Evolutionary conservation across 176 grass and related monocot species (phyloP).

Genomic region (Triticum monococcum): DNA sequence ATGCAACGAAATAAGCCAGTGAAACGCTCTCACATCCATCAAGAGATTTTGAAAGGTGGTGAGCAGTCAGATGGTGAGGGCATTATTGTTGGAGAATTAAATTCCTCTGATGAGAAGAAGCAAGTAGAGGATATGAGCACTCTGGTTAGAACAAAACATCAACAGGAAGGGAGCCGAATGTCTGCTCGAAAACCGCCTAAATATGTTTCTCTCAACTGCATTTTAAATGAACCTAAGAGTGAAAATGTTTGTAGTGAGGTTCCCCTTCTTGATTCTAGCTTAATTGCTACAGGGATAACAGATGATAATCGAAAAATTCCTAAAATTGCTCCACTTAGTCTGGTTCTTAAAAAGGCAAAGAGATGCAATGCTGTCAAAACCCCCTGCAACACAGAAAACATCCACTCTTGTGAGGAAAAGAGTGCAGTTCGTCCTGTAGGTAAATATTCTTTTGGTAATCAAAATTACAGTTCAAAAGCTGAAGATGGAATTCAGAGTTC

Average conservation of each 20-base stretch:
- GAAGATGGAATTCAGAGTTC: slow-evolving; percentile 31
- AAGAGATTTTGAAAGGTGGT: slow-evolving; percentile 30
- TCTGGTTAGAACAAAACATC: slow-evolving; percentile 15
- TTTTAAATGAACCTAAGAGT: slow-evolving; percentile 56
- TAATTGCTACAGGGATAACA: slow-evolving; percentile 64
- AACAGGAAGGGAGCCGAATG: slow-evolving; percentile 32
- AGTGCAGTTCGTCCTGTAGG: slow-evolving; percentile 23
- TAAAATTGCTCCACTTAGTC: slow-evolving; percentile 82
- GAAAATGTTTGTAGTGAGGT: slow-evolving; percentile 37
- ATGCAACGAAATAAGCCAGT: slow-evolving; percentile 44
- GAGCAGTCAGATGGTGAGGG: slow-evolving; percentile 29
- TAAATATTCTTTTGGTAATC: slow-evolving; percentile 14
- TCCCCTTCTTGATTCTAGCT: slow-evolving; percentile 54
- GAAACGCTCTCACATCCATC: slow-evolving; percentile 35
- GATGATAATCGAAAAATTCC: slow-evolving; percentile 64
- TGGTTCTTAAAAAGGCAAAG: slow-evolving; percentile 75
- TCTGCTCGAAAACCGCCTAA: slow-evolving; percentile 70
- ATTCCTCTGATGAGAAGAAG: slow-evolving; percentile 31
- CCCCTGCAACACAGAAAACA: slow-evolving; percentile 25
- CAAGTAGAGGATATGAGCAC: slow-evolving; percentile 23
- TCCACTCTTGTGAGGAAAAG: slow-evolving; percentile 27
- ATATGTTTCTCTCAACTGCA: slow-evolving; percentile 80
- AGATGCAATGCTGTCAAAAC: slow-evolving; percentile 41
- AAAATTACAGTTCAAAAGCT: slow-evolving; percentile 16
- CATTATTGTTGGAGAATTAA: slow-evolving; percentile 27